These are phyloP conservation scores for Termitomyces sp. DNA, from an alignment of 768 basidiomycete genomes.

Conservation along the genomic window DNA sequence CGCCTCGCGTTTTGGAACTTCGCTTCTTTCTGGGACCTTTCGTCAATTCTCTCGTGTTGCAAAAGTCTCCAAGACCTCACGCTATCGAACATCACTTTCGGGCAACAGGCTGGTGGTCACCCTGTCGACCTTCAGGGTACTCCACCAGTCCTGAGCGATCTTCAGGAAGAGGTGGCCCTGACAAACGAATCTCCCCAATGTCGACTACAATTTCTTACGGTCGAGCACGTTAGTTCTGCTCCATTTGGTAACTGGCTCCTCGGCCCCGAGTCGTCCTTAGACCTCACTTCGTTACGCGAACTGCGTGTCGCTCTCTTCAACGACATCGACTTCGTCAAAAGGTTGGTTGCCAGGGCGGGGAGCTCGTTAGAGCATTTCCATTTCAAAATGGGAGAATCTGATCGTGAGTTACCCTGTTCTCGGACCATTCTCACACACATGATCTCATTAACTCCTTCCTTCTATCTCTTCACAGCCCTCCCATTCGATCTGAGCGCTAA, in stretches of 20 bases:
- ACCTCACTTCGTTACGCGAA: constrained; percentile 36
- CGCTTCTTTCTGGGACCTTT: constrained; percentile 30
- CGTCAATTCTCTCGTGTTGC: constrained; percentile 29
- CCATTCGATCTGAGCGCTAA: constrained; percentile 33
- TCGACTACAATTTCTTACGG: constrained; percentile 33
- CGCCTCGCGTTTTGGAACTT: constrained; percentile 40
- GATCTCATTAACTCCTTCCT: not conserved
- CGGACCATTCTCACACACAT: not conserved
- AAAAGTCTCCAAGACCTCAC: constrained; percentile 32
- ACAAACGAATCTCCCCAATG: constrained; percentile 2
- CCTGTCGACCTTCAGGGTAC: not conserved
- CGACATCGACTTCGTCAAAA: constrained; percentile 30
- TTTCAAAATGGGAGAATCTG: constrained; percentile 39
- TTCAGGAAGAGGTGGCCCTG: not conserved
- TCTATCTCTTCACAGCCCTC: constrained; percentile 26
- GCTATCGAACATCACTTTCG: constrained; percentile 14
- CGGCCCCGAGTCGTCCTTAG: constrained; percentile 26
- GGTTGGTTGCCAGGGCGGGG: constrained; percentile 31
- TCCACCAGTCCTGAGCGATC: not conserved
- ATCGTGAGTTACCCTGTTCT: constrained; percentile 26
- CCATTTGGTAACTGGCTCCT: constrained; percentile 37
- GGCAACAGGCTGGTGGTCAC: not conserved
- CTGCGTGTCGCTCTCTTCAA: constrained; percentile 39
- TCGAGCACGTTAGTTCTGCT: constrained; percentile 36
- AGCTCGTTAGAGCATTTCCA: constrained; percentile 38